Percentiles rank a stretch among this genome's conserved stretches.
Evolutionary conservation across 768 basidiomycete genomes (phyloP).

Genomic region (Boletus bicolor): DNA sequence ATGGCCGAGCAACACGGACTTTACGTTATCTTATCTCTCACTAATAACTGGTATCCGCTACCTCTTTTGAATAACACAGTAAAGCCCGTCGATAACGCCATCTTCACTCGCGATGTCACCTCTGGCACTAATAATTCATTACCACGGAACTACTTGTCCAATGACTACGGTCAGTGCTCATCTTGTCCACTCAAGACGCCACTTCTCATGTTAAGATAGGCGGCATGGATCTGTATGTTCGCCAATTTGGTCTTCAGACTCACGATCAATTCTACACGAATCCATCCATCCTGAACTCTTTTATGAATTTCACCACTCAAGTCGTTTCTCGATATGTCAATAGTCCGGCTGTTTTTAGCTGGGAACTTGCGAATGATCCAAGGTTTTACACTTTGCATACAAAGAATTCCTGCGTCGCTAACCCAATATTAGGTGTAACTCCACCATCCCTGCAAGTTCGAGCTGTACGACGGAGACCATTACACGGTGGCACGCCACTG

Average conservation of each 20-base stretch:
- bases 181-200: background rate
- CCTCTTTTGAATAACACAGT: constrained; percentile 30
- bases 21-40: constrained; percentile 52
- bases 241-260: constrained; percentile 36
- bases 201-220: constrained; percentile 35
- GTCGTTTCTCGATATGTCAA: constrained; percentile 56
- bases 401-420: background rate
- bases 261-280: constrained; percentile 64
- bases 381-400: constrained; percentile 34
- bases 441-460: constrained; percentile 42
- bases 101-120: constrained; percentile 26
- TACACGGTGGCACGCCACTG: constrained; percentile 52
- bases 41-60: constrained; percentile 58
- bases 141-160: constrained; percentile 55
- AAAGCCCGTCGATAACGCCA: background rate
- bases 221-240: constrained; percentile 66
- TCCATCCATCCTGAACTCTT: constrained; percentile 44
- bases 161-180: constrained; percentile 50
- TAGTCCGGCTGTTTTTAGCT: constrained; percentile 48
- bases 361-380: constrained; percentile 68
- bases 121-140: constrained; percentile 37
- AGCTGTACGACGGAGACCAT: constrained; percentile 50
- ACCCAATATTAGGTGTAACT: constrained; percentile 47
- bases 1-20: constrained; percentile 54
- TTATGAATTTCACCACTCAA: constrained; percentile 55